A percentile compares a stretch with the other conserved stretches of the same genome.
phyloP scores from a whole-genome alignment of 176 grass and related monocot genomes.

The Tillandsia fasciculata region DNA sequence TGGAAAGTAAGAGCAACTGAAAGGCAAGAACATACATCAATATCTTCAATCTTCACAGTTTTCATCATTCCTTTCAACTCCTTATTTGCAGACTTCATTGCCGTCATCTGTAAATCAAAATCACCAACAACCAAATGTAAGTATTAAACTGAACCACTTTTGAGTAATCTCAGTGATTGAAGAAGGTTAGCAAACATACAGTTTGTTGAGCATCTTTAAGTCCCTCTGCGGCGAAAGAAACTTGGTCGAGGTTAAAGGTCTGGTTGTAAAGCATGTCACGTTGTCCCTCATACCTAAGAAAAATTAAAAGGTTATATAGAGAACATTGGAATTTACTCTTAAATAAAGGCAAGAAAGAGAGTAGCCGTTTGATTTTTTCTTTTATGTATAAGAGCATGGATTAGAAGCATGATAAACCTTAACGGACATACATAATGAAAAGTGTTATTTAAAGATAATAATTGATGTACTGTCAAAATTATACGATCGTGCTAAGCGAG shows the following conservation, averaged over 20 bases:
- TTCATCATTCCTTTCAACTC: constrained; percentile 98
- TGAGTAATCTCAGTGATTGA: no score
- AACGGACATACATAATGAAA: not conserved
- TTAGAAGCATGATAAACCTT: not conserved
- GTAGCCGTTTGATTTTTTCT: not conserved
- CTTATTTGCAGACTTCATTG: constrained; percentile 84
- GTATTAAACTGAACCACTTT: no score
- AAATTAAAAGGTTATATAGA: not conserved
- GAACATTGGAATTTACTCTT: not conserved
- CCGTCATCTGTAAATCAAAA: constrained; percentile 50
- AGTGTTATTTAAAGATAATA: not conserved
- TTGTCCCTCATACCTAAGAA: constrained; percentile 78
- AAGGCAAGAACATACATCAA: constrained; percentile 50
- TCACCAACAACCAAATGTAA: not conserved
- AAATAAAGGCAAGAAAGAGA: not conserved
- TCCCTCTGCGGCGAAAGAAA: constrained; percentile 75
- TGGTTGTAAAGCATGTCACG: constrained; percentile 95
- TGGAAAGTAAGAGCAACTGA: not conserved
- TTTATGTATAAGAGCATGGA: not conserved
- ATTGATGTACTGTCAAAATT: not conserved
- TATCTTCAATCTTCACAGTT: constrained; percentile 81
- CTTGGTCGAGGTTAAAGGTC: constrained; percentile 93
- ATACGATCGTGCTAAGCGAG: not conserved
- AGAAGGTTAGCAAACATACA: constrained; percentile 19
- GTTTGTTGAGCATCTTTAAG: constrained; percentile 93